These are phyloP conservation scores for Verticillium klebahnii DNA, from an alignment of 2,329 filamentous ascomycete species.

Conservation along the genomic window DNA sequence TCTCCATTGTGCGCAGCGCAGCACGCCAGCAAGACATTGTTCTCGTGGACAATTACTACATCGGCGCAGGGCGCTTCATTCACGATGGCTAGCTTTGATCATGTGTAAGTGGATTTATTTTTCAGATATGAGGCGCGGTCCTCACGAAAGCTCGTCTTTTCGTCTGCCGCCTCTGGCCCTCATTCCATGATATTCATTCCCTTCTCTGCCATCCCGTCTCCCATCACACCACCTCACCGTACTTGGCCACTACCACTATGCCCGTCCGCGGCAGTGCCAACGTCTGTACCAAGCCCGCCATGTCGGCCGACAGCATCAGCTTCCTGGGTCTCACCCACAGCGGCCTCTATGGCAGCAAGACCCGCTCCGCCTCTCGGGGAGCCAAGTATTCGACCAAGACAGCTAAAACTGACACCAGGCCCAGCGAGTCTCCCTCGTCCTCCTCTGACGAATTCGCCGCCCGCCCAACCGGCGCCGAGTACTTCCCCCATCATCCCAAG, in stretches of 20 bases:
- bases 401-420: slow-evolving; percentile 14
- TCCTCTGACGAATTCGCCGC: slow-evolving; percentile 14
- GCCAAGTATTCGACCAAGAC: not conserved
- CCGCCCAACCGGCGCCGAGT: slow-evolving; percentile 20
- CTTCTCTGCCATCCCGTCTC: too few species aligned
- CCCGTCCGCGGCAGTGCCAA: not conserved
- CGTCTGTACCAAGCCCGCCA: not conserved
- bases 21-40: not conserved
- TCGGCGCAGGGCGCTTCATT: not conserved
- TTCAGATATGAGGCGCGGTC: not conserved
- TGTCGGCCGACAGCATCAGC: not conserved
- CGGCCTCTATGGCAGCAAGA: not conserved
- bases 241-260: not conserved
- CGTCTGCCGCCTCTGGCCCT: not conserved
- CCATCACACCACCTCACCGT: not conserved
- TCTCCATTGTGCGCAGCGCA: not conserved
- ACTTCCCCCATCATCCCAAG: slow-evolving; percentile 43
- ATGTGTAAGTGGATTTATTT: not conserved
- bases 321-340: slow-evolving; percentile 3
- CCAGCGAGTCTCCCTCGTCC: slow-evolving; percentile 7
- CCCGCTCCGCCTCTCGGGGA: not conserved
- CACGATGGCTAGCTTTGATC: not conserved
- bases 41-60: not conserved
- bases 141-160: too few species aligned
- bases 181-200: too few species aligned